Conservation (phyloP, 768 basidiomycete genomes). For the Pulveroboletus sp. region DNA sequence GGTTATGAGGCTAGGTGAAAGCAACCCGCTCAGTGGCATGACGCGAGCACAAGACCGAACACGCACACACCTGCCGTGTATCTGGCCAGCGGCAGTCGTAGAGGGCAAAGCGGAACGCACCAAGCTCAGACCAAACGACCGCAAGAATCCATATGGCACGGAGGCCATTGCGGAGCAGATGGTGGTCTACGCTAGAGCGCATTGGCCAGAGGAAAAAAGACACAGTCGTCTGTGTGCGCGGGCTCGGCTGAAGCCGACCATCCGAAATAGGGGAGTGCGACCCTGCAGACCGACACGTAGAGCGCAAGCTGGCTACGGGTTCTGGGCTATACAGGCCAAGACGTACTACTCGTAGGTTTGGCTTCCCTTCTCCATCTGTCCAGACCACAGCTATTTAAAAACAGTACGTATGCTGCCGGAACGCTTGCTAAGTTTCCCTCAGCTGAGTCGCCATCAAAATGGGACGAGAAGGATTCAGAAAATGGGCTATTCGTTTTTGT, state of each 20-base stretch:
- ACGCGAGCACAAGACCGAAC: background rate
- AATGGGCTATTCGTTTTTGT: background rate
- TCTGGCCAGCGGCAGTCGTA: constrained; percentile 61
- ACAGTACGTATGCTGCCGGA: background rate
- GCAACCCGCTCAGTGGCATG: background rate
- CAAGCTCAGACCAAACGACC: constrained; percentile 68
- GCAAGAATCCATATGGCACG: constrained; percentile 56
- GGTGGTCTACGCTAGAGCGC: constrained; percentile 1
- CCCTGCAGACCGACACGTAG: background rate
- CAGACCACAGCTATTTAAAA: background rate
- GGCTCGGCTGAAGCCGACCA: constrained; percentile 10
- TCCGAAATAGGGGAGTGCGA: background rate
- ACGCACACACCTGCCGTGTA: constrained; percentile 27
- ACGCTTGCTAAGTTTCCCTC: background rate
- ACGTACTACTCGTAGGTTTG: background rate
- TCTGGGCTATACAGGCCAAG: background rate
- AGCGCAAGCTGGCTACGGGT: background rate
- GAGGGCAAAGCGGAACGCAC: constrained; percentile 47
- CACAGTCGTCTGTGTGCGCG: background rate
- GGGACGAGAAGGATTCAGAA: background rate
- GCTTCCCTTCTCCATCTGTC: background rate
- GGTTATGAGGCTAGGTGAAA: constrained; percentile 15
- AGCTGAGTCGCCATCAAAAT: background rate
- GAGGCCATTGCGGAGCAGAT: constrained; percentile 33
- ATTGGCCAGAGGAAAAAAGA: background rate